A percentile compares a stretch with the other conserved stretches of the same genome.
Conservation (phyloP, 176 grass and related monocot genomes). For the Zoysia japonica region DNA sequence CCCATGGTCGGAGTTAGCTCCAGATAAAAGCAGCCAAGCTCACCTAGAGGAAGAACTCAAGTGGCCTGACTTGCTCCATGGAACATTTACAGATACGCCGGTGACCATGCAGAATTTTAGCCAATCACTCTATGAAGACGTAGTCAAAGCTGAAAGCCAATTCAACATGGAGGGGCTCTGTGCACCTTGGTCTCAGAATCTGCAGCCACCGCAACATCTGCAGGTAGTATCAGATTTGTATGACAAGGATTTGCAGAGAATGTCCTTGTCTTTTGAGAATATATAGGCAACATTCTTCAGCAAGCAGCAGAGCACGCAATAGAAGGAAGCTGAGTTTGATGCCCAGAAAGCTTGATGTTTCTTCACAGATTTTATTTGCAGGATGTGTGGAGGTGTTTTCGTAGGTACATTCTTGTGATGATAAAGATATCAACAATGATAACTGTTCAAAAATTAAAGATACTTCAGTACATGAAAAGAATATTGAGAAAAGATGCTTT, state of each 20-base stretch:
- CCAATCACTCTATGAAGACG: constrained; percentile 52
- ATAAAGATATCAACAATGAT: constrained; percentile 32
- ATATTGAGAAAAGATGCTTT: neutral
- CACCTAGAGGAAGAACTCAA: constrained; percentile 62
- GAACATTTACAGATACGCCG: constrained; percentile 36
- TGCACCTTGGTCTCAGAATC: constrained; percentile 43
- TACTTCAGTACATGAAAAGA: constrained; percentile 8
- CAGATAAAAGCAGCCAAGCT: constrained; percentile 36
- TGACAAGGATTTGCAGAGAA: constrained; percentile 60
- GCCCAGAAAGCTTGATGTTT: constrained; percentile 33
- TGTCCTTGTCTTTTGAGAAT: constrained; percentile 50
- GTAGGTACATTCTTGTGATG: constrained; percentile 37
- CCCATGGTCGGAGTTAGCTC: constrained; percentile 47
- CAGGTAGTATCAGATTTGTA: constrained; percentile 48
- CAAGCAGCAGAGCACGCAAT: constrained; percentile 16
- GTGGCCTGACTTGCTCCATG: constrained; percentile 61
- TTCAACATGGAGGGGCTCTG: constrained; percentile 46
- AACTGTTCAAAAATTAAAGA: constrained; percentile 27
- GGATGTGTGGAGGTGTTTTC: constrained; percentile 15
- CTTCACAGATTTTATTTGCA: constrained; percentile 40
- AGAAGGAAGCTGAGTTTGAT: constrained; percentile 32
- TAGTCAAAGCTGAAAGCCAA: constrained; percentile 44
- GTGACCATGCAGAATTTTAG: constrained; percentile 36
- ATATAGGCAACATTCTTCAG: constrained; percentile 42
- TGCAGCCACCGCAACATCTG: constrained; percentile 39